Base-by-base conservation (phyloP, 768 basidiomycete genomes). In the Leccinum ochraceum region DNA sequence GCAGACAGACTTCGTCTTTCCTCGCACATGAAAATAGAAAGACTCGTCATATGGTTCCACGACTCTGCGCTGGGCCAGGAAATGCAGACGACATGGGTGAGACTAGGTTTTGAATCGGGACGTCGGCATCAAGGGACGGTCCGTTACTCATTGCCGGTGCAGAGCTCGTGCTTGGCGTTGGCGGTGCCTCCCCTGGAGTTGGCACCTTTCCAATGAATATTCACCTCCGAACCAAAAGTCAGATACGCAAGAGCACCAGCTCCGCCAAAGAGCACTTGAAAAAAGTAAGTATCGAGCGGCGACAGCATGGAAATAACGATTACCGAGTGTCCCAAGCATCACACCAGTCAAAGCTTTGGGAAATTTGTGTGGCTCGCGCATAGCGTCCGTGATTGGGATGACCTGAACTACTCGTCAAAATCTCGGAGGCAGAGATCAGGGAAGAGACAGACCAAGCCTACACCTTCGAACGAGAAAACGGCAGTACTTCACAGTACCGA, bases 381-480 rank as follows among this genome's bases (percentile, higher is more conserved):
- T 99, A 6, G 95, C 88, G 71, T 99, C 95, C 13, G 93, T 94
- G 68, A 99, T 97, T 20, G 97, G 97, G 62, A 99, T 92, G 63
- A 99, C 79, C 83, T 89, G 70, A n/a, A 63, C 36, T 14, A 3
- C 22, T 22, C 51, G 60, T 66, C 56, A 62, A 39, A 50, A 53
- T 24, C 11, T 28, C 26, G 6, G 34, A 48, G 44, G 32, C 28
- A 13, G 6, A 37, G 28, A 37, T 26, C 16, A 13, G 30, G n/a
- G 49, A 46, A 28, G 30, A 32, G 56, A 74, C 86, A 65, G 66
- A 90, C 89, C 75, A 98, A 78, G 53, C 96, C 97, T 65, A 99
- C 94, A 9, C 96, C 96, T 75, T 99, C 96, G 67, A 98, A 99
- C 1, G 97, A 94, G 75, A 98, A 98, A 32, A 98, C 96, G 3